Evolutionary conservation across 139 green algal species (phyloP).

Genomic region (Dunaliella primolecta): DNA sequence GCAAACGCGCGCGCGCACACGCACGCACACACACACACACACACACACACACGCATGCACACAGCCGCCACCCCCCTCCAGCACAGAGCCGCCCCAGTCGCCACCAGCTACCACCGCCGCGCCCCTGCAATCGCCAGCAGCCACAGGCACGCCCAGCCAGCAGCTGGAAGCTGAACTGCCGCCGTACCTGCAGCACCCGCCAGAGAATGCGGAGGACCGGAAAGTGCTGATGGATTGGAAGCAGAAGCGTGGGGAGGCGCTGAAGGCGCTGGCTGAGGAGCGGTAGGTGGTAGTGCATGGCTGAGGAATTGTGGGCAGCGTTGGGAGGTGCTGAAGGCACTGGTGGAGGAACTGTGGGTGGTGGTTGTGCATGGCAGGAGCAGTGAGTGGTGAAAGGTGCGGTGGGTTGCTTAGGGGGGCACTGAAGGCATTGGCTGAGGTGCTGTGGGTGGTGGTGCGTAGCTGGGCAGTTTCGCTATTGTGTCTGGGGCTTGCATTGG

Average conservation of each 20-base stretch:
- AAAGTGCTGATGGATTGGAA: constrained; percentile 36
- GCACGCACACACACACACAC: constrained; percentile 27
- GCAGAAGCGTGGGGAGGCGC: neutral
- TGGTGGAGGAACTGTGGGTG: neutral
- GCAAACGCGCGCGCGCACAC: constrained; percentile 17
- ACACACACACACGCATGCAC: constrained; percentile 32
- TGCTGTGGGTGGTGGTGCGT: no score
- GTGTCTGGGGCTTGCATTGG: no score
- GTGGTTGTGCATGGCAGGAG: neutral
- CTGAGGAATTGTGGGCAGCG: no score
- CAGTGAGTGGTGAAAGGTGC: no score
- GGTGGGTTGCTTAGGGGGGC: no score
- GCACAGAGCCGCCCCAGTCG: neutral
- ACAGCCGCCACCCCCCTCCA: neutral
- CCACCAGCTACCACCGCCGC: neutral
- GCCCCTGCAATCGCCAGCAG: neutral
- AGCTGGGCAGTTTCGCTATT: no score
- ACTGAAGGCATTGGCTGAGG: no score
- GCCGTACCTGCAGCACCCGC: neutral
- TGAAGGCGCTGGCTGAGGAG: neutral
- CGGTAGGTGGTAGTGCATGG: neutral
- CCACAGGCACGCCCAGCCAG: neutral
- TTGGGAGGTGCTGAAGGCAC: no score
- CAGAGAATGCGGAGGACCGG: constrained; percentile 15
- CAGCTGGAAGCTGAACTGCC: neutral